phyloP scores from a whole-genome alignment of 331 rosid species.

The Cydonia oblonga region DNA sequence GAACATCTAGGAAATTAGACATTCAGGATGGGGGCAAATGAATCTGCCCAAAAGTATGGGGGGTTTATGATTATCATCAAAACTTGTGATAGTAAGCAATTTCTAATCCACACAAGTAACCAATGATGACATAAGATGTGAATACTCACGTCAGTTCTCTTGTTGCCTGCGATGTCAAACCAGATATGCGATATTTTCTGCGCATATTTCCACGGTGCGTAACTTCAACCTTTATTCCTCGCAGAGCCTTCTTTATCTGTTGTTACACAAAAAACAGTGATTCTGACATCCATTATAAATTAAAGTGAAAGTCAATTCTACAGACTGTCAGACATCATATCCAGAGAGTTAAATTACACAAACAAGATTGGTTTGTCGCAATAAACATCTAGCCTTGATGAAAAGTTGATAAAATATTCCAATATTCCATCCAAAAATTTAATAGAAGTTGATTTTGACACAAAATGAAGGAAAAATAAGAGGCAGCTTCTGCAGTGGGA shows the following conservation, averaged over 20 bases:
- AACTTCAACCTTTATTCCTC: slow-evolving; percentile 95
- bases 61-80: neutral
- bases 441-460: neutral
- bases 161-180: slow-evolving; percentile 85
- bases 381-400: neutral
- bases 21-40: neutral
- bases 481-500: neutral
- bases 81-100: neutral
- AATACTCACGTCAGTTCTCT: slow-evolving; percentile 72
- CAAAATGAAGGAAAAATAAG: neutral
- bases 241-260: slow-evolving; percentile 87
- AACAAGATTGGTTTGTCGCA: neutral
- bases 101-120: neutral
- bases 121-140: neutral
- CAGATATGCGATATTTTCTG: slow-evolving; percentile 80
- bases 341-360: neutral
- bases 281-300: neutral
- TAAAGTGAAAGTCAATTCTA: neutral
- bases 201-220: slow-evolving; percentile 95
- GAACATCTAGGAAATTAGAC: neutral
- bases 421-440: neutral
- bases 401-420: neutral
- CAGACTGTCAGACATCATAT: neutral
- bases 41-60: neutral
- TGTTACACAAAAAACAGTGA: neutral